Percentiles rank a stretch among this genome's conserved stretches.
These are phyloP conservation scores for Polyporus tsugae DNA, from an alignment of 1,284 basidiomycete genomes.

Conservation along the genomic window DNA sequence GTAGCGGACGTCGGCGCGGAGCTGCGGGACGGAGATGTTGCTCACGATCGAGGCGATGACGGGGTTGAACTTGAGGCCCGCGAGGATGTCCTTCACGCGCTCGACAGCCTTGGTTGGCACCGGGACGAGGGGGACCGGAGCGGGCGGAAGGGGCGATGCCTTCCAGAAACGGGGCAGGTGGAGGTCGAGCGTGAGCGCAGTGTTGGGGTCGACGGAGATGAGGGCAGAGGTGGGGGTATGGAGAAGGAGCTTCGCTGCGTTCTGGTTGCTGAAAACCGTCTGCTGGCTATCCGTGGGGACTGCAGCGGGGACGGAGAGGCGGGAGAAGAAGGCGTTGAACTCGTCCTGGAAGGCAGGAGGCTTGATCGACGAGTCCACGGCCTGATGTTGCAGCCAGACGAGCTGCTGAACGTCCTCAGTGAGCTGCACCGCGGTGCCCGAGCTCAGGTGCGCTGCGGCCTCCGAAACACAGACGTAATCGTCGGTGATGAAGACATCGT, in stretches of 20 bases:
- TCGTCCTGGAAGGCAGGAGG: conserved; percentile 32
- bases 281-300: conserved; percentile 30
- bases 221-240: conserved; percentile 52
- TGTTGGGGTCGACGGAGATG: conserved; percentile 50
- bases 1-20: conserved; percentile 77
- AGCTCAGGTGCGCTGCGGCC: conserved; percentile 21
- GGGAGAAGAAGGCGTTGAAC: conserved; percentile 44
- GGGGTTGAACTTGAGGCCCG: conserved; percentile 63
- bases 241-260: conserved; percentile 48
- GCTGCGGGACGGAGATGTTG: conserved; percentile 66
- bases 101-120: conserved; percentile 59
- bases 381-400: conserved; percentile 67
- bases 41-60: conserved; percentile 68
- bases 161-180: conserved; percentile 71
- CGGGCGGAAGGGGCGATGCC: conserved; percentile 56
- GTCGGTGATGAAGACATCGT: conserved; percentile 56
- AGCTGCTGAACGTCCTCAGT: conserved; percentile 47
- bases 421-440: conserved; percentile 27
- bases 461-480: conserved; percentile 41
- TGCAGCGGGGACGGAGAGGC: conserved; percentile 32
- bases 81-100: conserved; percentile 58
- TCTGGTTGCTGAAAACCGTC: conserved; percentile 41
- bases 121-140: conserved; percentile 57
- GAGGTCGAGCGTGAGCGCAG: conserved; percentile 52
- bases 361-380: conserved; percentile 50